These are phyloP conservation scores for Cytospora piceicola DNA, from an alignment of 2,329 filamentous ascomycete species.

Conservation along the genomic window DNA sequence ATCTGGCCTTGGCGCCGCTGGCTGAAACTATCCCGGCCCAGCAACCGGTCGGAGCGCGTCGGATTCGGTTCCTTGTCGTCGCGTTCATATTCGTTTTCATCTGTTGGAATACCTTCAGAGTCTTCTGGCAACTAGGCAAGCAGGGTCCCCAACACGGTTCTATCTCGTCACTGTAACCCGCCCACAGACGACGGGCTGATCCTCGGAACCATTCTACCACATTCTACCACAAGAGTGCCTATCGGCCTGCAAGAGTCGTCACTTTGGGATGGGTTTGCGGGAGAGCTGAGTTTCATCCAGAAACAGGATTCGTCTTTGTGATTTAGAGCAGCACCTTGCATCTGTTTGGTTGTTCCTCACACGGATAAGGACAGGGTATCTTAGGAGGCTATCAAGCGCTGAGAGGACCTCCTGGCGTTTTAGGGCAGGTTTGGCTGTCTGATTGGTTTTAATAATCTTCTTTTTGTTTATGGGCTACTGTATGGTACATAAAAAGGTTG, in stretches of 20 bases:
- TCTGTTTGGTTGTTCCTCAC: conserved; percentile 21
- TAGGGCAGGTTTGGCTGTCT: conserved; percentile 23
- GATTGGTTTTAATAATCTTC: conserved; percentile 26
- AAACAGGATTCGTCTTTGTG: background rate
- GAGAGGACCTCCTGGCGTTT: conserved; percentile 53
- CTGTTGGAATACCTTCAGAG: conserved; percentile 16
- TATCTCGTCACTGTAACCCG: background rate
- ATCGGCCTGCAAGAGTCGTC: background rate
- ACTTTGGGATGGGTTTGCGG: conserved; percentile 7
- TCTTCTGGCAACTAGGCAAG: conserved; percentile 2
- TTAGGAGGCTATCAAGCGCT: conserved; percentile 59
- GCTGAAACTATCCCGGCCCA: conserved; percentile 18
- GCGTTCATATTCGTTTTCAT: conserved; percentile 18
- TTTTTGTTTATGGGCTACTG: conserved; percentile 28
- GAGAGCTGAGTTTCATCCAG: background rate
- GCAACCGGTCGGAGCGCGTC: conserved; percentile 41
- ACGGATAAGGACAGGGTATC: conserved; percentile 38
- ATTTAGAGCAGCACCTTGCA: conserved; percentile 13
- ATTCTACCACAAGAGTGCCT: background rate
- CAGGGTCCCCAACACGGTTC: background rate
- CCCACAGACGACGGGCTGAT: background rate
- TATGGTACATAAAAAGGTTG: conserved; percentile 13
- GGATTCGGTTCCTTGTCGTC: conserved; percentile 18
- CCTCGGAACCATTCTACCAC: background rate
- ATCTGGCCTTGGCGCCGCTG: conserved; percentile 23